Base-by-base conservation (phyloP, 2,329 filamentous ascomycete species). In the Monilinia polystroma region DNA sequence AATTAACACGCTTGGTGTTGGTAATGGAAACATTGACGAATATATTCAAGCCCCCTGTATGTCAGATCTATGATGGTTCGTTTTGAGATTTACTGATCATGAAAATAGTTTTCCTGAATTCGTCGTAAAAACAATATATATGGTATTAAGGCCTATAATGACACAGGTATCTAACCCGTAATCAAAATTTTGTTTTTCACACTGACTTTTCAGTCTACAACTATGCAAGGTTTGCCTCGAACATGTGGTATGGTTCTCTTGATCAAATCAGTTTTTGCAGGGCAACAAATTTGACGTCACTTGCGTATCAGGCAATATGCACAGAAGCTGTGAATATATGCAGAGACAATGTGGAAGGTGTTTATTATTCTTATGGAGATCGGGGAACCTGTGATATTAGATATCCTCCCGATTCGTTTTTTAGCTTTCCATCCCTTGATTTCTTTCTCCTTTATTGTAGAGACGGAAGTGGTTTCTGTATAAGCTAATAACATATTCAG, bases 1-100 rank as follows among this genome's bases (percentile, higher is more conserved):
- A 64, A 79, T 92, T 12, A 79, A 80, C 26, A 84, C 87, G 0
- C 77, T 92, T 0, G 88, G 89, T 43, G 87, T 92, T 67, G 80
- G 90, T 65, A 90, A 92, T 73, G 89, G 88, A 18, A 84, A 87
- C 67, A 79, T 91, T 49, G 90, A 92, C 72, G 80, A 83, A 69
- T 74, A 85, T 26, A 80, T 85, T 1, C 87, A 91, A 76, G 79
- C 80, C 51, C 69, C 71, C 32, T 68, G 71, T 72, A 45, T 67
- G 71, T 65, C 16, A 26, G 16, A 18, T 12, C 32, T 53, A 11
- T 45, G 29, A 32, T 10, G 20, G 10, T 14, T 45, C 14, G 29
- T 49, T 20, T 29, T 43, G 6, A 56, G 16, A 26, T 35, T 32
- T 32, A 53, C n/a, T 66, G 7, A 66, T 18, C 8, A 6, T 49